Conservation (phyloP, 148 eudicot species). For the Polygonum aviculare region DNA sequence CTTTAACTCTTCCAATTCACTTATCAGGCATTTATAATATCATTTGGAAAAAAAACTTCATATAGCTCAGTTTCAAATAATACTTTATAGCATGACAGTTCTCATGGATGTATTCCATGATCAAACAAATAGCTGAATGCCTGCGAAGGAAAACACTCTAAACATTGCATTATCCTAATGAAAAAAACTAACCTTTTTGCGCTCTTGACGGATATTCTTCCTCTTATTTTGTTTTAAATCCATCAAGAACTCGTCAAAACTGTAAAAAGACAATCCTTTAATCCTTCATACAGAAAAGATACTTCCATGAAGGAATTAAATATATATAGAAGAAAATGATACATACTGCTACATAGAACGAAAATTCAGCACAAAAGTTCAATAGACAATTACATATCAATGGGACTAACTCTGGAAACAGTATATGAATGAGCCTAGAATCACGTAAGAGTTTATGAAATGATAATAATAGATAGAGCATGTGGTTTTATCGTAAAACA, state of each 20-base stretch:
- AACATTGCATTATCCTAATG: background rate
- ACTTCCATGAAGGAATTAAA: background rate
- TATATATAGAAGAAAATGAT: background rate
- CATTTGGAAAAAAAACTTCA: background rate
- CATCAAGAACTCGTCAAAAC: conserved; percentile 94
- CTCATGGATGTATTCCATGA: background rate
- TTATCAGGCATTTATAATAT: background rate
- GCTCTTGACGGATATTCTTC: conserved; percentile 96
- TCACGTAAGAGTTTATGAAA: background rate
- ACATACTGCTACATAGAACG: background rate
- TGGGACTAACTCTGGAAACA: background rate
- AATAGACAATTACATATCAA: background rate
- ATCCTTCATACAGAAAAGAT: background rate
- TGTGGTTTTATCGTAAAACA: background rate
- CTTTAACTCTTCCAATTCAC: background rate
- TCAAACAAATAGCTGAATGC: background rate
- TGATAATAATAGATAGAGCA: background rate
- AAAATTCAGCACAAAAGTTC: background rate
- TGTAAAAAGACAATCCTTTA: conserved; percentile 21
- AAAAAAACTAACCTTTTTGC: conserved; percentile 66
- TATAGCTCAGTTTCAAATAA: background rate
- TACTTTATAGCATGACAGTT: background rate
- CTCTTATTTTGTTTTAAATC: conserved; percentile 94
- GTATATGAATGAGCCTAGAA: background rate
- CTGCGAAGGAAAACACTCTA: background rate